phyloP scores from a whole-genome alignment of 2,329 filamentous ascomycete species.

The Fusarium sambucinum region DNA sequence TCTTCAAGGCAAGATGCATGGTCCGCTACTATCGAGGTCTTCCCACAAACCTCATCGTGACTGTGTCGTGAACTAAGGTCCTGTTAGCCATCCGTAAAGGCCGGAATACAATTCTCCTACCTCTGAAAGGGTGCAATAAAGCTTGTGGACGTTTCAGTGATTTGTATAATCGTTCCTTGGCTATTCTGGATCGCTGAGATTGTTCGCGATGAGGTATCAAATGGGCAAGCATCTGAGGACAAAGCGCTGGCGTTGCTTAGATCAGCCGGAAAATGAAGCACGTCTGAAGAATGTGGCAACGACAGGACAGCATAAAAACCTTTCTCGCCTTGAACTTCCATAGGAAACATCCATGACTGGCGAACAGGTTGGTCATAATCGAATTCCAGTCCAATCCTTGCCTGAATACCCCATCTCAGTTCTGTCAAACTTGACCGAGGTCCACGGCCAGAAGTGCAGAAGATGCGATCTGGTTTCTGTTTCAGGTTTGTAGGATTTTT shows the following conservation, averaged over 20 bases:
- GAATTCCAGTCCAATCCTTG: constrained; percentile 71
- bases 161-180: constrained; percentile 61
- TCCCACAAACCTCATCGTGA: constrained; percentile 51
- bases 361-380: constrained; percentile 63
- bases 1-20: constrained; percentile 58
- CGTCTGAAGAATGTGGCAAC: constrained; percentile 61
- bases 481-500: constrained; percentile 27
- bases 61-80: constrained; percentile 47
- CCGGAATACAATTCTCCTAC: constrained; percentile 27
- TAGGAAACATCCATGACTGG: constrained; percentile 65
- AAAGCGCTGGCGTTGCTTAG: constrained; percentile 60
- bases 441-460: constrained; percentile 75
- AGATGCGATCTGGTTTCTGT: constrained; percentile 67
- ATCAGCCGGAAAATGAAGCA: constrained; percentile 63
- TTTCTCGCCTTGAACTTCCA: constrained; percentile 33
- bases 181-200: constrained; percentile 58
- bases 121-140: constrained; percentile 53
- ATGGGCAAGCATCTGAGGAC: constrained; percentile 56
- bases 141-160: constrained; percentile 64
- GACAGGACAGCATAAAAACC: constrained; percentile 59
- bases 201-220: constrained; percentile 67
- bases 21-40: constrained; percentile 50
- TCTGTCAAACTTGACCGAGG: constrained; percentile 74
- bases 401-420: constrained; percentile 76
- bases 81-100: constrained; percentile 26